Evolutionary conservation across 228 moss, liverwort and hornwort genomes (phyloP).

Genomic region (Sphagnum magellanicum): DNA sequence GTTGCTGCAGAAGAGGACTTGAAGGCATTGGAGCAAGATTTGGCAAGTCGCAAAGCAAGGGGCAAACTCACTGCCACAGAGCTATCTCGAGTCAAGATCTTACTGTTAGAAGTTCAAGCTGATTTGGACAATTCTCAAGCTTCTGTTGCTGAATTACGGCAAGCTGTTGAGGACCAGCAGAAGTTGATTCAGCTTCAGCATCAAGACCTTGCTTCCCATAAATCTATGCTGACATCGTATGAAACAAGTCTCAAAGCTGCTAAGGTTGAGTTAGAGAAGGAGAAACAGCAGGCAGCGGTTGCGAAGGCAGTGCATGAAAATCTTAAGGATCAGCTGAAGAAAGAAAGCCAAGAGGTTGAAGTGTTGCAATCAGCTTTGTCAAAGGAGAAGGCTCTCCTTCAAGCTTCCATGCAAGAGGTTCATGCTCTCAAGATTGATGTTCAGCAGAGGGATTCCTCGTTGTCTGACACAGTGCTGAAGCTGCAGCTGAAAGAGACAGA

Average conservation of each 20-base stretch:
- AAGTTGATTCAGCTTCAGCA: constrained; percentile 23
- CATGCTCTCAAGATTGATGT: constrained; percentile 27
- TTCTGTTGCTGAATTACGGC: constrained; percentile 19
- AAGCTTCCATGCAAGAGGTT: constrained; percentile 12
- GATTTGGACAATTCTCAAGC: constrained; percentile 31
- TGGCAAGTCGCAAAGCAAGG: constrained; percentile 14
- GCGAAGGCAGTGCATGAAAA: constrained; percentile 10
- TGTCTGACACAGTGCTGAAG: constrained; percentile 20
- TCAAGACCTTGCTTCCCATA: constrained; percentile 17
- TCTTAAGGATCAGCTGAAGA: constrained; percentile 14
- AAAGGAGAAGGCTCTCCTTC: constrained; percentile 13
- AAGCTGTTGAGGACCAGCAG: constrained; percentile 22
- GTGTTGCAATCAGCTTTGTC: constrained; percentile 16
- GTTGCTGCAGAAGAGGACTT: constrained; percentile 32
- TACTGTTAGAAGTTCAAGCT: constrained; percentile 28
- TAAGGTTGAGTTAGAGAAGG: constrained; percentile 12
- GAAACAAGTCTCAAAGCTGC: constrained; percentile 16
- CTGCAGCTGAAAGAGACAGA: constrained; percentile 40
- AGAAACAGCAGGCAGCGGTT: constrained; percentile 9
- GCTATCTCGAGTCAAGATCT: constrained; percentile 17
- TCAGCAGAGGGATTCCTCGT: constrained; percentile 18
- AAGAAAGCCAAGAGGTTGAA: constrained; percentile 7
- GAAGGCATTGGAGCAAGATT: constrained; percentile 15
- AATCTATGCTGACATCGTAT: constrained; percentile 8
- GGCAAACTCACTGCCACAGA: constrained; percentile 14